Evolutionary conservation across 768 basidiomycete genomes (phyloP).

Genomic region (Collybiopsis confluens): DNA sequence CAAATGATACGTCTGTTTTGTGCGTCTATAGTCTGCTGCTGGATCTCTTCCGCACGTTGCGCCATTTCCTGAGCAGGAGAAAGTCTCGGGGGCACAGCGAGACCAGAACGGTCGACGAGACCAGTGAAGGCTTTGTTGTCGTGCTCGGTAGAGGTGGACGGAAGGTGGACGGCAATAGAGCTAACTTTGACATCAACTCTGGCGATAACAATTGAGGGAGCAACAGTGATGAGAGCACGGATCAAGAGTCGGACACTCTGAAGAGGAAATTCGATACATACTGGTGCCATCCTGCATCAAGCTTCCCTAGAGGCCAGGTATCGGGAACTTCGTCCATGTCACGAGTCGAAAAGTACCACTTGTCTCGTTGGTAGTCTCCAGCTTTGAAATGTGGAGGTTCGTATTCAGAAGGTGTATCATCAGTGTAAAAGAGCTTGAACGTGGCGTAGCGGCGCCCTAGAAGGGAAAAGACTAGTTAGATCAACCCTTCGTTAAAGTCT

Average conservation of each 20-base stretch:
- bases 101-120: slow-evolving; percentile 28
- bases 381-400: slow-evolving; percentile 78
- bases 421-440: slow-evolving; percentile 84
- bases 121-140: slow-evolving; percentile 56
- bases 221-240: neutral
- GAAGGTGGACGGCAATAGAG: slow-evolving; percentile 72
- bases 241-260: no score
- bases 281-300: slow-evolving; percentile 75
- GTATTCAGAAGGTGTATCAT: slow-evolving; percentile 75
- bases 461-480: slow-evolving; percentile 4
- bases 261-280: no score
- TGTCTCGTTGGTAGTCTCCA: slow-evolving; percentile 68
- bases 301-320: slow-evolving; percentile 59
- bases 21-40: slow-evolving; percentile 62
- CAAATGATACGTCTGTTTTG: slow-evolving; percentile 59
- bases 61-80: slow-evolving; percentile 58
- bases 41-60: slow-evolving; percentile 47
- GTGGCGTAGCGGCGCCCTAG: slow-evolving; percentile 80
- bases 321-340: slow-evolving; percentile 69
- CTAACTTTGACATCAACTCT: slow-evolving; percentile 71
- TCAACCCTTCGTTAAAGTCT: neutral
- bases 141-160: slow-evolving; percentile 54
- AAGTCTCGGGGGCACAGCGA: slow-evolving; percentile 28
- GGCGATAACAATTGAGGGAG: neutral
- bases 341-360: slow-evolving; percentile 81